Evolutionary conservation across 805 yeast genomes (phyloP), one percentile per base, ranked within the genome.

Genomic region (Hanseniaspora opuntiae): DNA sequence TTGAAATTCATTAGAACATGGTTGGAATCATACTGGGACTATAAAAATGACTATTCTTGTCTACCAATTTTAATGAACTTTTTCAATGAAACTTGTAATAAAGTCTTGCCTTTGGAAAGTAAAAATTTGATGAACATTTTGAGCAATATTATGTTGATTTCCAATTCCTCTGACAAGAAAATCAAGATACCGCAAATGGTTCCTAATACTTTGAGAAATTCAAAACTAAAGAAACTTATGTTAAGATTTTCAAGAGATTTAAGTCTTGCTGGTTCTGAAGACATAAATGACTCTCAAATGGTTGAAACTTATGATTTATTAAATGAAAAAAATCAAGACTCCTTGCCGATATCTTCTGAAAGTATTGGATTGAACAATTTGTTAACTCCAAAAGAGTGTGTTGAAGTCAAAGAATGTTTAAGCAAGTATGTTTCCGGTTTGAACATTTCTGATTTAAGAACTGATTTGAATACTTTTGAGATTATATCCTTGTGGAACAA

Each of bases 21-120:
- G 98, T 68, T 90, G 65, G 95, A 87, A 65, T 82, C 93, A 50
- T 88, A 84, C 63, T 90, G 96, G 96, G 78, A 81, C 57, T 77
- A 76, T 47, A 72, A 74, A 42, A 62, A 61, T 19, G 95, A 88
- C 64, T 76, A 75, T 56, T 67, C 65, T 25, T 69, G 81, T 39
- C 68, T 88, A 45, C 78, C 93, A 12, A 82, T 86, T 0, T 68
- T 87, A 61, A 74, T 84, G 45, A 84, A 84, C 61, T 84, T 87
- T 62, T 81, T 86, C 62, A 85, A 84, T 63, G 95, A 85, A 65
- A 87, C 81, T 14, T 72, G 81, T n/a, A 71, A 77, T n/a, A 61
- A 65, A 12, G 71, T 65, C 55, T 67, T 84, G 52, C 94, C 93
- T 0, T 66, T 81, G 20, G 90, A 84, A 58, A 71, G 84, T 3